phyloP scores from a whole-genome alignment of 192 early-diverging fungal genomes.

The Coemansia reversa region DNA sequence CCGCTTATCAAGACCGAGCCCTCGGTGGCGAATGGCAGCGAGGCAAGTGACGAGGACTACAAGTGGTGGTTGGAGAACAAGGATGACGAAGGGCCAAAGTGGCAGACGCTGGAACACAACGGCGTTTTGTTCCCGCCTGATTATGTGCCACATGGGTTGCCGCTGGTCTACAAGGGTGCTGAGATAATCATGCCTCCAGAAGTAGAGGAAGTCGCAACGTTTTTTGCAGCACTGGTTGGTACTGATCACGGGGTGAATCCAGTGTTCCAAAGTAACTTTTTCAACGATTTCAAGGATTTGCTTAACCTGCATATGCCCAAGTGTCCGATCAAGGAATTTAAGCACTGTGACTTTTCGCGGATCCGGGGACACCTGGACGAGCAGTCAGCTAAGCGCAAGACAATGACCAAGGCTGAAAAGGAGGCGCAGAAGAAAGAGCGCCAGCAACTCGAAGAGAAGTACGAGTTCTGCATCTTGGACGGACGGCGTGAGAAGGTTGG shows the following conservation, averaged over 20 bases:
- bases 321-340: constrained; percentile 71
- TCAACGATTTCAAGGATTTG: constrained; percentile 77
- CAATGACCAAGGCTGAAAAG: constrained; percentile 90
- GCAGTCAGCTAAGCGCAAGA: constrained; percentile 78
- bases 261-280: constrained; percentile 90
- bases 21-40: constrained; percentile 27
- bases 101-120: constrained; percentile 82
- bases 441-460: constrained; percentile 69
- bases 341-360: constrained; percentile 85
- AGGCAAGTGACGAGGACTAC: constrained; percentile 57
- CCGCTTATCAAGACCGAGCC: constrained; percentile 45
- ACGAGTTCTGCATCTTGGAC: constrained; percentile 72
- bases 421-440: constrained; percentile 73
- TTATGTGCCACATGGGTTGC: constrained; percentile 86
- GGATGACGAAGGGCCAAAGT: constrained; percentile 70
- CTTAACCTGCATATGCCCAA: constrained; percentile 63
- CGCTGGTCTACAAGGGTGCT: constrained; percentile 84
- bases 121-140: constrained; percentile 90
- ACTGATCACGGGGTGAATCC: constrained; percentile 83
- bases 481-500: constrained; percentile 96
- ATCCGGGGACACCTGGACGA: constrained; percentile 77
- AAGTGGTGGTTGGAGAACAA: constrained; percentile 73
- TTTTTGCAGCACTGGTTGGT: constrained; percentile 84
- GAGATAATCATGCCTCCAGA: constrained; percentile 64
- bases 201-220: constrained; percentile 93